Conservation (phyloP, 805 yeast genomes). For the Wickerhamiella kurtzmanii region DNA sequence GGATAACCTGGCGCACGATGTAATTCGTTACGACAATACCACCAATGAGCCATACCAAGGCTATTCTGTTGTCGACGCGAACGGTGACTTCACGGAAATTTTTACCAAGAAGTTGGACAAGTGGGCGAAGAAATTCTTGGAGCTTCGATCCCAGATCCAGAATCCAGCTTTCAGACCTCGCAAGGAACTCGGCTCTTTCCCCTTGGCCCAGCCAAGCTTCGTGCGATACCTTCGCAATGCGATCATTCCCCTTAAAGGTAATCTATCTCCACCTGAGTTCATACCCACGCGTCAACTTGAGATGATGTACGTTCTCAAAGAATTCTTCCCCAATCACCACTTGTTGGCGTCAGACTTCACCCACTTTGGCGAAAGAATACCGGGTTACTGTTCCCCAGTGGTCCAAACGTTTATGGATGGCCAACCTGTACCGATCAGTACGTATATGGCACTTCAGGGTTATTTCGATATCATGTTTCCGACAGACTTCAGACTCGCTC, state of each 20-base stretch:
- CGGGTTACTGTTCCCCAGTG: slow-evolving; percentile 60
- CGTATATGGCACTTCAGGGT: slow-evolving; percentile 77
- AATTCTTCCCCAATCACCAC: slow-evolving; percentile 62
- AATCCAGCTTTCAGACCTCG: slow-evolving; percentile 21
- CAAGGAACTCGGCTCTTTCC: slow-evolving; percentile 37
- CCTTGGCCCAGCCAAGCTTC: slow-evolving; percentile 39
- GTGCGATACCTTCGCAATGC: slow-evolving; percentile 35
- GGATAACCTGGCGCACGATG: slow-evolving; percentile 75
- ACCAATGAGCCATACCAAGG: slow-evolving; percentile 65
- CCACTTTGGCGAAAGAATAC: slow-evolving; percentile 27
- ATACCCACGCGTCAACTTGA: slow-evolving; percentile 66
- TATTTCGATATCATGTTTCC: slow-evolving; percentile 79
- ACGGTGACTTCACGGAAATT: slow-evolving; percentile 65
- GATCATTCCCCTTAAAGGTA: slow-evolving; percentile 51
- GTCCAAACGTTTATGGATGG: slow-evolving; percentile 64
- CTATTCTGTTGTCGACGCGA: slow-evolving; percentile 54
- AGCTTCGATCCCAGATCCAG: slow-evolving; percentile 33
- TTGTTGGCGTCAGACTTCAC: slow-evolving; percentile 62
- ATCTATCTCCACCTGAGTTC: slow-evolving; percentile 58
- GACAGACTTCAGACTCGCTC: slow-evolving; percentile 53
- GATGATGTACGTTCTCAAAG: slow-evolving; percentile 47
- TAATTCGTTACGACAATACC: slow-evolving; percentile 55
- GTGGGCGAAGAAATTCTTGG: slow-evolving; percentile 38
- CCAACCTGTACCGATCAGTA: slow-evolving; percentile 52
- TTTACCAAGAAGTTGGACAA: slow-evolving; percentile 48